Evolutionary conservation across 768 basidiomycete species (phyloP).

Genomic region (Serpula lacrymans): DNA sequence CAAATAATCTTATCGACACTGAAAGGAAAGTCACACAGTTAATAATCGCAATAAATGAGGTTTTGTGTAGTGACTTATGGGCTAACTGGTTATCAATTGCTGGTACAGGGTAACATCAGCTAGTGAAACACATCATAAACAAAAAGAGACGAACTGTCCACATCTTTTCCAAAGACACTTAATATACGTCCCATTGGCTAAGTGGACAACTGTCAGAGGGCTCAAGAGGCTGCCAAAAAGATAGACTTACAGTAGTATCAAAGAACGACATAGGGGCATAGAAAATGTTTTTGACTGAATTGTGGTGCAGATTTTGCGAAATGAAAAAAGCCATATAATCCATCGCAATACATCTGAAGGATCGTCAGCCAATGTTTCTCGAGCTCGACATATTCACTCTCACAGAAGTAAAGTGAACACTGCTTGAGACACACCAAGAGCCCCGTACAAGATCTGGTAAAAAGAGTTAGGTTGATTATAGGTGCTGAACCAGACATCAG

Average conservation of each 20-base stretch:
- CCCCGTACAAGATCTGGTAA: slow-evolving; percentile 64
- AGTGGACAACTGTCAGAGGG: not conserved
- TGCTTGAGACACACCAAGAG: slow-evolving; percentile 55
- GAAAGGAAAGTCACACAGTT: not conserved
- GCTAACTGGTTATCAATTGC: slow-evolving; percentile 61
- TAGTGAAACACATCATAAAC: not conserved
- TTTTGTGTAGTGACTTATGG: slow-evolving; percentile 29
- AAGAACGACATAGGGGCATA: slow-evolving; percentile 78
- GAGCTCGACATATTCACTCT: slow-evolving; percentile 14
- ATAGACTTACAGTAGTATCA: slow-evolving; percentile 53
- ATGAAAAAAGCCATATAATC: slow-evolving; percentile 58
- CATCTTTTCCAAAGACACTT: slow-evolving; percentile 63
- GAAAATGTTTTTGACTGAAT: slow-evolving; percentile 54
- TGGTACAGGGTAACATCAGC: slow-evolving; percentile 13
- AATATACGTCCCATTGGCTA: slow-evolving; percentile 60
- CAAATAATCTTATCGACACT: slow-evolving; percentile 60
- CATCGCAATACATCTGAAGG: slow-evolving; percentile 45
- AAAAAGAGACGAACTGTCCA: slow-evolving; percentile 45
- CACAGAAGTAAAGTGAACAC: slow-evolving; percentile 57
- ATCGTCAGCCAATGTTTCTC: not conserved
- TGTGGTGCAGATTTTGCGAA: slow-evolving; percentile 59
- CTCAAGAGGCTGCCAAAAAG: not conserved
- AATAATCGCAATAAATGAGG: not conserved
- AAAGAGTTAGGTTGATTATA: slow-evolving; percentile 50
- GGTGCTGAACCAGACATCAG: slow-evolving; percentile 25